A percentile compares a stretch with the other conserved stretches of the same genome.
Conservation (phyloP, 495 filamentous ascomycete species). For the Tuber melanosporum region DNA sequence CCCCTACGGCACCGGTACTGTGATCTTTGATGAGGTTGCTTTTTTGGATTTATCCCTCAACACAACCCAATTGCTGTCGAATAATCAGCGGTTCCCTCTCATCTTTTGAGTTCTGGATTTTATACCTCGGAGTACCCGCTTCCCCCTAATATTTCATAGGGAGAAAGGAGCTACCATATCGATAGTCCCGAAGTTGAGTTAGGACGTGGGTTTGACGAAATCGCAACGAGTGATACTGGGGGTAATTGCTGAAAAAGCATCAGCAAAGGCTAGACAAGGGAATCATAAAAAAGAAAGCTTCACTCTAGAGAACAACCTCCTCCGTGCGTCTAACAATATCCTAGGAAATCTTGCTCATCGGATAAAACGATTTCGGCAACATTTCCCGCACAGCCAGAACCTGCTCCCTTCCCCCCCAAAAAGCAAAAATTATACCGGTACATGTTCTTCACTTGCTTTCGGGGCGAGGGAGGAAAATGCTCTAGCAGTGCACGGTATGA, state of each 20-base stretch:
- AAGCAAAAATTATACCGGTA: neutral
- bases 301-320: neutral
- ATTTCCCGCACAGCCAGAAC: neutral
- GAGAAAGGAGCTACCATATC: too few species aligned
- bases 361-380: neutral
- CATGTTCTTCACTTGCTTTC: neutral
- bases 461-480: neutral
- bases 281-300: neutral
- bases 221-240: neutral
- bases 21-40: too few species aligned
- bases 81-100: too few species aligned
- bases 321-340: neutral
- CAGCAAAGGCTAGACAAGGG: neutral
- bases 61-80: too few species aligned
- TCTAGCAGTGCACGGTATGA: neutral
- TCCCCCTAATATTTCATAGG: too few species aligned
- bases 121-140: too few species aligned
- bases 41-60: too few species aligned
- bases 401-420: neutral
- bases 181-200: neutral
- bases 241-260: neutral
- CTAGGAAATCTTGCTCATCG: neutral
- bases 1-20: too few species aligned
- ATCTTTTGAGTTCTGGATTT: too few species aligned
- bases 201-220: neutral